Evolutionary conservation across 2,329 filamentous ascomycete genomes (phyloP).

Genomic region (Fusarium sp.): DNA sequence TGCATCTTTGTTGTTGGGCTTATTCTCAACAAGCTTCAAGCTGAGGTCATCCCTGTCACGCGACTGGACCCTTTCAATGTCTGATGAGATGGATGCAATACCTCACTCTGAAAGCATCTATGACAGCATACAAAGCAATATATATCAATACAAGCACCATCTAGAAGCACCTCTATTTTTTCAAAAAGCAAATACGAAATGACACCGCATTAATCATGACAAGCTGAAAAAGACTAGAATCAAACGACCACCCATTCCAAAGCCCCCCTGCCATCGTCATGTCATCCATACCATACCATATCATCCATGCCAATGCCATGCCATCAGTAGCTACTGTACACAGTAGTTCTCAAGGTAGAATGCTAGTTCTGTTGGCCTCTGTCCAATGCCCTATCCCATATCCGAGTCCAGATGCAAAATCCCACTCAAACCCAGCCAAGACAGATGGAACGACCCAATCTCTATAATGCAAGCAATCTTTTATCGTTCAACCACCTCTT

Average conservation of each 20-base stretch:
- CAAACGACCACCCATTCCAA: constrained; percentile 18
- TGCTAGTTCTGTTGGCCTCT: constrained; percentile 36
- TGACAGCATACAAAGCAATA: background rate
- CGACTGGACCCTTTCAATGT: background rate
- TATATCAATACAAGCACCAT: background rate
- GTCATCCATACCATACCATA: background rate
- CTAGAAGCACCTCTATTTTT: constrained; percentile 2
- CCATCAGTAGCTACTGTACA: background rate
- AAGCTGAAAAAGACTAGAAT: background rate
- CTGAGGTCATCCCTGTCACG: constrained; percentile 20
- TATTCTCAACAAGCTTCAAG: background rate
- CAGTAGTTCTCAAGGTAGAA: background rate
- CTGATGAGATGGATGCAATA: background rate
- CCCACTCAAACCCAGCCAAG: constrained; percentile 3
- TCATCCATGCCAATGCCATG: background rate
- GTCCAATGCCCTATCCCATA: constrained; percentile 10
- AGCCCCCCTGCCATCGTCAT: constrained; percentile 18
- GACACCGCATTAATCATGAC: constrained; percentile 12
- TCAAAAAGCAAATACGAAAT: constrained; percentile 10
- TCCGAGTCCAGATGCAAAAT: constrained; percentile 14
- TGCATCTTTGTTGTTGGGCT: constrained; percentile 21
- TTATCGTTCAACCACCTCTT: background rate
- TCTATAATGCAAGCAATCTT: constrained; percentile 20
- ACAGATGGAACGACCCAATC: constrained; percentile 8
- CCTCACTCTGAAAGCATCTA: background rate